These are phyloP conservation scores for Monosporascus ibericus DNA, from an alignment of 2,329 filamentous ascomycete genomes.

Conservation along the genomic window DNA sequence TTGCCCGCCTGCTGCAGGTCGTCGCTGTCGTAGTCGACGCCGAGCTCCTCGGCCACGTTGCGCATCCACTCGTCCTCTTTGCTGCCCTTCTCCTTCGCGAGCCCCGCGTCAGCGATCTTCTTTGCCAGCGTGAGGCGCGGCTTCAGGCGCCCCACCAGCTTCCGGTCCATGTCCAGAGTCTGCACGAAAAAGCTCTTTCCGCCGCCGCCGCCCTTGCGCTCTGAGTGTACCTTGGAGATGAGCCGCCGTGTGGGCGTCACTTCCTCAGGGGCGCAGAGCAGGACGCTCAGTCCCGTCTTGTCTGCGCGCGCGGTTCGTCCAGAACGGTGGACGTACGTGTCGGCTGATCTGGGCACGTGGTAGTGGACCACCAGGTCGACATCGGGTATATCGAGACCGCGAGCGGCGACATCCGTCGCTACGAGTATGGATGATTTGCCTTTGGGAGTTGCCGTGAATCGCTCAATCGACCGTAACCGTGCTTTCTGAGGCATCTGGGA, in stretches of 20 bases:
- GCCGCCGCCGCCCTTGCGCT: constrained; percentile 32
- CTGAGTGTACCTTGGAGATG: constrained; percentile 79
- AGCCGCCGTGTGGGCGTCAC: constrained; percentile 77
- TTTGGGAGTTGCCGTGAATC: constrained; percentile 63
- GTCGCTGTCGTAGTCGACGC: constrained; percentile 88
- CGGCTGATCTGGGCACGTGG: constrained; percentile 84
- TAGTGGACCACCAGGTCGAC: constrained; percentile 93
- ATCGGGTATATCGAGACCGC: constrained; percentile 86
- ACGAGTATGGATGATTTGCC: constrained; percentile 63
- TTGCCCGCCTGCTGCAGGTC: constrained; percentile 65
- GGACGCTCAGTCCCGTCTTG: constrained; percentile 70
- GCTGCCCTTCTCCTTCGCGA: constrained; percentile 82
- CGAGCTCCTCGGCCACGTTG: constrained; percentile 82
- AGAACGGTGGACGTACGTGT: constrained; percentile 92
- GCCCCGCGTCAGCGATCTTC: constrained; percentile 71
- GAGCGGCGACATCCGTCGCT: constrained; percentile 88
- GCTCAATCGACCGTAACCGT: constrained; percentile 84
- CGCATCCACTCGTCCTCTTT: constrained; percentile 82
- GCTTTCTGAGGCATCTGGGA: constrained; percentile 96
- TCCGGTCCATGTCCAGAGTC: constrained; percentile 77
- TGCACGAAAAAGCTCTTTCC: constrained; percentile 62
- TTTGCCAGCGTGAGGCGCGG: constrained; percentile 77
- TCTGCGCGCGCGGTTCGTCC: constrained; percentile 86
- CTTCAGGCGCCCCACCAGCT: constrained; percentile 69
- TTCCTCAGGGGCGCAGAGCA: constrained; percentile 89